Base-by-base conservation (phyloP, 345 rosid species). In the Salix viminalis region DNA sequence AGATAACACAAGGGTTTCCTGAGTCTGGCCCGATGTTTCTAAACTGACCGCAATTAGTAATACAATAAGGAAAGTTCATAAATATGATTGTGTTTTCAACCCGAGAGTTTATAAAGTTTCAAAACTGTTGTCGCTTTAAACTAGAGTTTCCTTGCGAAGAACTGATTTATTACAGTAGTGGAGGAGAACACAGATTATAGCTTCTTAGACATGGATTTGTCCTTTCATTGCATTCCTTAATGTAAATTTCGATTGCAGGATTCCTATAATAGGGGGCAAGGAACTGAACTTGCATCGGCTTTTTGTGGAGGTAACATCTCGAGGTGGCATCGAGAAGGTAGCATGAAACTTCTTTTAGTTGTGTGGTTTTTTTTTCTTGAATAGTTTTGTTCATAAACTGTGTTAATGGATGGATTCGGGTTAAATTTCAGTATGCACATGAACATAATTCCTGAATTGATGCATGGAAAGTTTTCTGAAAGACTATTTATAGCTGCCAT, bases 251-350 rank as follows among this genome's bases (percentile, higher is more conserved):
- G 46, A 69, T 70, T 79, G 72, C 70, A 96, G 99, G 98, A 90
- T 91, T 14, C 99, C 99, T 0, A 90, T 91, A 23, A 92, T 96
- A 70, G 99, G 97, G 39, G 98, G 99, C 42, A 90, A 81, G 82
- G 97, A 92, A 65, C 86, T 96, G 70, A 95, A 96, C 77, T 85
- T 96, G 90, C 97, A 96, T 82, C 85, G 82, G 67, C 97, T 96
- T 76, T 96, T 96, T 74, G 79, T 91, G 24, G 99, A 96, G 84
- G 99, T 96, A 72, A 96, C 99, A 24, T 75, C 97, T 77, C 96
- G 97, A 10, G 99, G 99, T 65, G 99, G 99, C 42, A 85, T 96
- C 75, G 91, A 86, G 78, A 96, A 94, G 98, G 99, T 92, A 87
- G 46, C 52, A 16, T 16, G 58, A 79, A 37, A n/a, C 54, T 16